phyloP scores from a whole-genome alignment of 352 stramenopile genomes.

The Pythium utonaiense region DNA sequence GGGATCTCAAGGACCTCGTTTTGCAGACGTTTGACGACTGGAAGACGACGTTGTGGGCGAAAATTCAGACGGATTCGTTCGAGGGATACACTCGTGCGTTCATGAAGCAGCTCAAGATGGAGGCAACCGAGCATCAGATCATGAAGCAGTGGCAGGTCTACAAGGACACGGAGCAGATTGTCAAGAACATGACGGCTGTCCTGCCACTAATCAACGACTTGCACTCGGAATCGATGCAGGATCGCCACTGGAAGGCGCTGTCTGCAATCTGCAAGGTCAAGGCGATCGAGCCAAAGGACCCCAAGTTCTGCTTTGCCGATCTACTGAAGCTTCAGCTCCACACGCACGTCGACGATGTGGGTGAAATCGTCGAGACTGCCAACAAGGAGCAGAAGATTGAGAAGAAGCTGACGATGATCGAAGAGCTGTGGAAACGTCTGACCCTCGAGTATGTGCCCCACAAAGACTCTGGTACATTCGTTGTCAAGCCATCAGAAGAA shows the following conservation, averaged over 20 bases:
- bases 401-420: conserved; percentile 88
- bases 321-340: conserved; percentile 83
- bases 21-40: conserved; percentile 82
- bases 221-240: conserved; percentile 92
- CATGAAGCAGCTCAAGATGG: conserved; percentile 85
- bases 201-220: conserved; percentile 93
- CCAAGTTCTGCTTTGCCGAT: conserved; percentile 82
- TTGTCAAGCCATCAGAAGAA: conserved; percentile 84
- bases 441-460: conserved; percentile 86
- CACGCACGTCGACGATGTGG: conserved; percentile 79
- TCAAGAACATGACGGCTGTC: conserved; percentile 86
- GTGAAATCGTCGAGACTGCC: conserved; percentile 84
- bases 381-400: conserved; percentile 90
- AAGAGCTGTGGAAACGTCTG: conserved; percentile 78
- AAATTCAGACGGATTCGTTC: conserved; percentile 80
- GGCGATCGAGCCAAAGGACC: conserved; percentile 77
- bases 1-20: conserved; percentile 83
- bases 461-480: conserved; percentile 83
- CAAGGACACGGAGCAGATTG: conserved; percentile 82
- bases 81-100: conserved; percentile 74
- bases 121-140: conserved; percentile 76
- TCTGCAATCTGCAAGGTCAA: conserved; percentile 86
- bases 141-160: conserved; percentile 88
- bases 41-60: conserved; percentile 80
- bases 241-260: conserved; percentile 92